phyloP scores from a whole-genome alignment of 2,329 filamentous ascomycete genomes.

The Hawksworthiomyces lignivorus region DNA sequence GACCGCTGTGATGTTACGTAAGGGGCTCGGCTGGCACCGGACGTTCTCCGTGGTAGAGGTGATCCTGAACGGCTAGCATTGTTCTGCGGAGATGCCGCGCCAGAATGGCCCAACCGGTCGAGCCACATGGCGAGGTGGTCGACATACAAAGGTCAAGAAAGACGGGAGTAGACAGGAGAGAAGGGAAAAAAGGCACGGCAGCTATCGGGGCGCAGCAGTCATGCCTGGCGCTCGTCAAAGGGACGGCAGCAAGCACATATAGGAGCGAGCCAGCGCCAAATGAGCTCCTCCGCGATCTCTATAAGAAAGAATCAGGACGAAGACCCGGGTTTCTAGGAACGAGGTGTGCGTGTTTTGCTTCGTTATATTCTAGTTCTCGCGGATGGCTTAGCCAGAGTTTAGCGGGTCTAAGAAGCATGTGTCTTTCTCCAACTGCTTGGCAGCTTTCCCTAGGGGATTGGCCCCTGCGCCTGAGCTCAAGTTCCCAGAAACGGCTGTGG shows the following conservation, averaged over 20 bases:
- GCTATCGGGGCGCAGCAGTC: neutral
- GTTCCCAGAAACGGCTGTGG: no score
- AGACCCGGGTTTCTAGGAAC: no score
- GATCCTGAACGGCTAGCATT: slow-evolving; percentile 63
- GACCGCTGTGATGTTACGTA: slow-evolving; percentile 62
- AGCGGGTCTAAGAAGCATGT: slow-evolving; percentile 1
- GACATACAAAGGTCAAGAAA: neutral
- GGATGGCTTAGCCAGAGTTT: neutral
- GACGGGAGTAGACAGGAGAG: neutral
- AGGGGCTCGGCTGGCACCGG: slow-evolving; percentile 56
- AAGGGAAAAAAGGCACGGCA: neutral
- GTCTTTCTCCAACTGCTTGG: slow-evolving; percentile 1
- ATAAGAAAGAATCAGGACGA: no score
- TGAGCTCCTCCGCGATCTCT: no score
- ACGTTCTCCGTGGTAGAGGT: slow-evolving; percentile 59
- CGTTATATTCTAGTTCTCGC: no score
- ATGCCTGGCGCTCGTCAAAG: neutral
- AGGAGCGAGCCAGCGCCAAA: neutral
- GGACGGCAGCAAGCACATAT: no score
- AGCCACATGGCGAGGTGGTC: slow-evolving; percentile 65
- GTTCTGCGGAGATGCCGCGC: slow-evolving; percentile 50
- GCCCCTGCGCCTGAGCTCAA: slow-evolving; percentile 3
- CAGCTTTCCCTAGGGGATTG: slow-evolving; percentile 1
- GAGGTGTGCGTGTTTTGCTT: no score
- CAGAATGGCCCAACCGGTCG: slow-evolving; percentile 66